Percentiles rank a stretch among this genome's conserved stretches.
Conservation (phyloP, 2,329 filamentous ascomycete genomes). For the Penicillium sp. region DNA sequence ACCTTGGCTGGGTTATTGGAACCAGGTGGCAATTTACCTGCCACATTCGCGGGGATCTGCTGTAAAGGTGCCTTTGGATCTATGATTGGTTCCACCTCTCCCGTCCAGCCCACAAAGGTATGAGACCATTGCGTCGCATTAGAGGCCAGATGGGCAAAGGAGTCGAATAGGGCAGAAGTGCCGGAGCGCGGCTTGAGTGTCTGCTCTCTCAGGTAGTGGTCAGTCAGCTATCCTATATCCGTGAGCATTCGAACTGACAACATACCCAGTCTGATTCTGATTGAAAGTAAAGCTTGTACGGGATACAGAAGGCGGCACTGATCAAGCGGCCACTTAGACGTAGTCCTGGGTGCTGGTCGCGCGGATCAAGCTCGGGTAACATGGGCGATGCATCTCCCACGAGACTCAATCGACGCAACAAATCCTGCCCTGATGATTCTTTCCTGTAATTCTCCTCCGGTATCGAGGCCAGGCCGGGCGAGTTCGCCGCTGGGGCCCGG, state of each 20-base stretch:
- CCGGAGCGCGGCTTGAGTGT: conserved; percentile 74
- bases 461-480: conserved; percentile 26
- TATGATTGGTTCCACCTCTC: conserved; percentile 65
- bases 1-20: conserved; percentile 29
- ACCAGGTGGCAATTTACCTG: conserved; percentile 27
- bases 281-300: conserved; percentile 57
- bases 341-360: conserved; percentile 55
- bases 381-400: conserved; percentile 37
- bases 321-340: conserved; percentile 62
- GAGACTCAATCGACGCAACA: conserved; percentile 54
- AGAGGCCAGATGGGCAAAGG: conserved; percentile 84
- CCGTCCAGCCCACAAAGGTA: conserved; percentile 90
- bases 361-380: conserved; percentile 52
- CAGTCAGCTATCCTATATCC: conserved; percentile 3
- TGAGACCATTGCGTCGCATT: conserved; percentile 82
- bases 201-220: conserved; percentile 44
- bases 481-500: conserved; percentile 16
- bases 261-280: conserved; percentile 57
- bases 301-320: conserved; percentile 62
- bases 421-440: conserved; percentile 48
- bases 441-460: conserved; percentile 46
- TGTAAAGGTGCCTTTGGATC: conserved; percentile 31
- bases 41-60: conserved; percentile 28
- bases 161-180: conserved; percentile 88
- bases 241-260: not conserved